Evolutionary conservation across 805 yeast species (phyloP).

Genomic region (Barnettozyma sucrosica): DNA sequence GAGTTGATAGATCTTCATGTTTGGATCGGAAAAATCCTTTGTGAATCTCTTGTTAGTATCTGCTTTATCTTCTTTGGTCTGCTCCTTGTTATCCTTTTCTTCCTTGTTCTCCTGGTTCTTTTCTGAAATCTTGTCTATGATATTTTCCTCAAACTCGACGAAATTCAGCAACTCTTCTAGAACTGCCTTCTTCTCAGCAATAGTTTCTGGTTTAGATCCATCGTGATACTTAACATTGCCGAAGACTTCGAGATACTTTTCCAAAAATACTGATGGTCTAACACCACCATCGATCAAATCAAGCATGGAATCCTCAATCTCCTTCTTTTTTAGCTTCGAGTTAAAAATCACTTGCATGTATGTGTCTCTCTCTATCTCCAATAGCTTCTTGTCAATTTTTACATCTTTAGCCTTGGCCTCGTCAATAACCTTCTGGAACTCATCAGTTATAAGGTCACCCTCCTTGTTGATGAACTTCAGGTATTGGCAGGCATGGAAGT

Average conservation of each 20-base stretch:
- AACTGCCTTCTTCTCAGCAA: conserved; percentile 8
- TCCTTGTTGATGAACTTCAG: conserved; percentile 13
- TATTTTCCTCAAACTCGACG: conserved; percentile 10
- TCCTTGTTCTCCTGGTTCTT: conserved; percentile 12
- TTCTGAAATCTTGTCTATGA: conserved; percentile 6
- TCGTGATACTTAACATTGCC: conserved; percentile 5
- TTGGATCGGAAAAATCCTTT: conserved; percentile 27
- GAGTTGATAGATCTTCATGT: conserved; percentile 26
- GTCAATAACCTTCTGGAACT: conserved; percentile 15
- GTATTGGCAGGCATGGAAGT: conserved; percentile 1
- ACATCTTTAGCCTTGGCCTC: conserved; percentile 11
- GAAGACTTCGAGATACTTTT: conserved; percentile 11
- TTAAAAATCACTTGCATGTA: conserved; percentile 15
- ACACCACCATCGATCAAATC: conserved; percentile 14
- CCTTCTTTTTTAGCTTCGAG: conserved; percentile 8
- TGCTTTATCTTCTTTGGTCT: conserved; percentile 13
- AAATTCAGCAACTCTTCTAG: conserved; percentile 13
- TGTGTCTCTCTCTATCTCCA: conserved; percentile 10
- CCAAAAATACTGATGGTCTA: conserved; percentile 16
- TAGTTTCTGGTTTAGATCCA: not conserved
- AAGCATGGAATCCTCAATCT: conserved; percentile 9
- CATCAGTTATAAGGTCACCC: conserved; percentile 17
- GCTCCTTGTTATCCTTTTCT: conserved; percentile 8
- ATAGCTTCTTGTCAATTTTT: conserved; percentile 2
- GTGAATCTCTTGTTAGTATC: conserved; percentile 17